These are phyloP conservation scores for Nitzschia palea DNA, from an alignment of 108 stramenopile species.

Conservation along the genomic window DNA sequence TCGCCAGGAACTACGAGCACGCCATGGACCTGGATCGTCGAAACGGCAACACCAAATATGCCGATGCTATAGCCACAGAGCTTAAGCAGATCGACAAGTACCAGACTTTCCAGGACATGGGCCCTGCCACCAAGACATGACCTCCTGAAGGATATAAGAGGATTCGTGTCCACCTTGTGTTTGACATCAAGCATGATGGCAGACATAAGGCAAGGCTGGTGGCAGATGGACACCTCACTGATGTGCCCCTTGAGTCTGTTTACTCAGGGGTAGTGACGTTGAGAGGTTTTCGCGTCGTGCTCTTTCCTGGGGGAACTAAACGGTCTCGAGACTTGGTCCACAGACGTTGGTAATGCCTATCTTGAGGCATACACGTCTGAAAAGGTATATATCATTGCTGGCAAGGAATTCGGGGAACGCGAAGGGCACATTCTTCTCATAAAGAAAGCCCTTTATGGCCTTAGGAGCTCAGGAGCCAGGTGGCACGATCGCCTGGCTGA, in stretches of 20 bases:
- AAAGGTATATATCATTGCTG: constrained; percentile 45
- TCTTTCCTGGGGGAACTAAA: constrained; percentile 37
- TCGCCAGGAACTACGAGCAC: constrained; percentile 22
- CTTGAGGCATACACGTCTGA: constrained; percentile 20
- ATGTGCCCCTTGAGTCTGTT: constrained; percentile 12
- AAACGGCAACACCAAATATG: constrained; percentile 32
- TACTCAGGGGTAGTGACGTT: constrained; percentile 25
- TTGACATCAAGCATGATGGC: constrained; percentile 29
- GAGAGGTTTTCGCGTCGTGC: constrained; percentile 34
- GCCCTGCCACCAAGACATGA: background rate
- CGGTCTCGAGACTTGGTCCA: constrained; percentile 20
- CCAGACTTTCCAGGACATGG: constrained; percentile 3
- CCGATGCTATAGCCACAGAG: constrained; percentile 24
- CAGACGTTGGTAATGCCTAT: constrained; percentile 29
- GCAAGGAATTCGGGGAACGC: constrained; percentile 37
- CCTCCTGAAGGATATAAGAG: constrained; percentile 13
- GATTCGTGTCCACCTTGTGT: constrained; percentile 16
- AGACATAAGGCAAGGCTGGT: constrained; percentile 23
- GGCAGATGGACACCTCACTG: constrained; percentile 22
- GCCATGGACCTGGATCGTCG: constrained; percentile 12
- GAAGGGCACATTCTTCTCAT: constrained; percentile 34
- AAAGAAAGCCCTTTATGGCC: constrained; percentile 36
- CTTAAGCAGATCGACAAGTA: constrained; percentile 5
- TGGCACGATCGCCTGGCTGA: constrained; percentile 20
- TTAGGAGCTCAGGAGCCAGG: background rate